Conservation (phyloP, 108 stramenopile species). For the Fragilaria crotonensis region DNA sequence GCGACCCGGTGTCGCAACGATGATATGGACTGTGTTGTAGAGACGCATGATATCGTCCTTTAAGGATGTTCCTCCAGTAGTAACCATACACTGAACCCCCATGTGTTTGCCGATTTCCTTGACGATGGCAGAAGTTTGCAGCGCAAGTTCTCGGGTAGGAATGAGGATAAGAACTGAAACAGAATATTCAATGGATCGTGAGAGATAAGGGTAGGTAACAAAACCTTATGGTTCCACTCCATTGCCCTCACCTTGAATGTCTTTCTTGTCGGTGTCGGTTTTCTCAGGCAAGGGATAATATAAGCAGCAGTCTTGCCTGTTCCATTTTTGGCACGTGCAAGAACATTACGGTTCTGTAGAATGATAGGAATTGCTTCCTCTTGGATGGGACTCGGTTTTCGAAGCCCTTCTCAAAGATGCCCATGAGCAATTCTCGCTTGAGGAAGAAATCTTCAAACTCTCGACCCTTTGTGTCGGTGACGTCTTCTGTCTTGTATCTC, state of each 20-base stretch:
- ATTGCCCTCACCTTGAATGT: conserved; percentile 68
- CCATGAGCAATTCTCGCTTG: conserved; percentile 95
- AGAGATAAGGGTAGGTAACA: neutral
- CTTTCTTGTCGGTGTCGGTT: conserved; percentile 78
- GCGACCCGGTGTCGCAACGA: conserved; percentile 98
- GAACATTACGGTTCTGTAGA: conserved; percentile 91
- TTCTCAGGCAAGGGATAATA: conserved; percentile 98
- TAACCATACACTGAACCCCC: conserved; percentile 96
- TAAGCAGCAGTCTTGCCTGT: conserved; percentile 99
- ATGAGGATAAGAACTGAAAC: conserved; percentile 86
- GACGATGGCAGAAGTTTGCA: conserved; percentile 98
- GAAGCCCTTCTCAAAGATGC: conserved; percentile 99
- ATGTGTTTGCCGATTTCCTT: conserved; percentile 99
- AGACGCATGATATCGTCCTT: conserved; percentile 99
- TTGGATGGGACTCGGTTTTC: conserved; percentile 98
- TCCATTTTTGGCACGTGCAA: conserved; percentile 96
- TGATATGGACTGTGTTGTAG: conserved; percentile 90
- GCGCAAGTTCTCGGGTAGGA: conserved; percentile 95
- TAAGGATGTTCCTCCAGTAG: conserved; percentile 95
- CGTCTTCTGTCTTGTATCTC: conserved; percentile 92
- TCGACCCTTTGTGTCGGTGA: conserved; percentile 92
- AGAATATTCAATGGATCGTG: neutral
- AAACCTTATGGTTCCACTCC: neutral
- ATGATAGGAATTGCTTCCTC: conserved; percentile 98
- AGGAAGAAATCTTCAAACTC: conserved; percentile 99